Conservation (phyloP, 306 rosid species). For the Arachis stenosperma region DNA sequence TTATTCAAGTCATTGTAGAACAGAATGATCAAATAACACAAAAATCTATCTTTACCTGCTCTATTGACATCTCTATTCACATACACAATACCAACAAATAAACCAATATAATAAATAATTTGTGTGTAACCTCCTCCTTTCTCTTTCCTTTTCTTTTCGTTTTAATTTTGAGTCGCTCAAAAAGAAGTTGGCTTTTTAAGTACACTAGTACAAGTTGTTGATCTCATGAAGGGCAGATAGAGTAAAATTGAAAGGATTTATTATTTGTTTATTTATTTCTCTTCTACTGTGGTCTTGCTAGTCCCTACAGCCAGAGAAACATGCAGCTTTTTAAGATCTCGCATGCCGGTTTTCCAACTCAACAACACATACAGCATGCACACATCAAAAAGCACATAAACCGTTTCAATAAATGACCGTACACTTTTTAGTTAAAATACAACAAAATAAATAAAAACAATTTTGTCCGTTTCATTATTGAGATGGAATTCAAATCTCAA, state of each 20-base stretch:
- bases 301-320: slow-evolving; percentile 34
- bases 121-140: too few species aligned
- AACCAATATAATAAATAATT: too few species aligned
- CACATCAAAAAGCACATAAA: neutral
- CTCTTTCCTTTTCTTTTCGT: neutral
- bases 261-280: too few species aligned
- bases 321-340: slow-evolving; percentile 51
- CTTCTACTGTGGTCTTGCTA: too few species aligned
- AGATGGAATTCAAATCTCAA: slow-evolving; percentile 39
- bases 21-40: too few species aligned
- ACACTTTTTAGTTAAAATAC: neutral
- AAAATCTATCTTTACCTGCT: too few species aligned
- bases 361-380: slow-evolving; percentile 9
- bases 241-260: slow-evolving; percentile 27
- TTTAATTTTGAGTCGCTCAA: neutral
- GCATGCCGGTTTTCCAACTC: slow-evolving; percentile 12
- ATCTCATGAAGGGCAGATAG: slow-evolving; percentile 20
- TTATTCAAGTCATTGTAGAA: too few species aligned
- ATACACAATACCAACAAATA: too few species aligned
- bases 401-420: neutral
- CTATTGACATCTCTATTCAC: too few species aligned
- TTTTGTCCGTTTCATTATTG: neutral
- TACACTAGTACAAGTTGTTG: slow-evolving; percentile 37
- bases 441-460: neutral
- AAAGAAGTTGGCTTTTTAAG: slow-evolving; percentile 60